These are phyloP conservation scores for Ambrosiella cleistominuta DNA, from an alignment of 2,329 filamentous ascomycete genomes.

Conservation along the genomic window DNA sequence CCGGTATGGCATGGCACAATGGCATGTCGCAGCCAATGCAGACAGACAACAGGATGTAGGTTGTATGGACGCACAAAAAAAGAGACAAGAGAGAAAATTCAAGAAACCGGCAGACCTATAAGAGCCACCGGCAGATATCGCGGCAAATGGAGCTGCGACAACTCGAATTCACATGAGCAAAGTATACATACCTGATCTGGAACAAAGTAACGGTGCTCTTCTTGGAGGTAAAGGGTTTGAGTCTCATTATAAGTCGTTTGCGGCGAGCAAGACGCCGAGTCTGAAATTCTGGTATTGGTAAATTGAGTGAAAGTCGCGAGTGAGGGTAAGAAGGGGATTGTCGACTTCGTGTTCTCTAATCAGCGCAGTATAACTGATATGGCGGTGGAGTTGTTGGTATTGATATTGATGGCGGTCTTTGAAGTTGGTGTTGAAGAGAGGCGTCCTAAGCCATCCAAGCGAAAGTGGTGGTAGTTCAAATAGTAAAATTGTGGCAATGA, in stretches of 20 bases:
- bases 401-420: neutral
- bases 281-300: neutral
- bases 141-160: neutral
- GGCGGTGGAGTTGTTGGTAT: neutral
- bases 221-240: slow-evolving; percentile 13
- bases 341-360: neutral
- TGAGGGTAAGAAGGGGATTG: neutral
- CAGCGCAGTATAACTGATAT: neutral
- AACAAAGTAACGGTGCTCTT: slow-evolving; percentile 13
- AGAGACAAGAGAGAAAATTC: neutral
- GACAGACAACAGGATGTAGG: neutral
- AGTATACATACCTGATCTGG: slow-evolving; percentile 11
- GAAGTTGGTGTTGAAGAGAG: neutral
- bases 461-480: too few relatives aligned
- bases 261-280: neutral
- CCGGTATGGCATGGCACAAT: neutral
- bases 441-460: slow-evolving; percentile 2
- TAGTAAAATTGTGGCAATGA: neutral
- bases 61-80: neutral
- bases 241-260: slow-evolving; percentile 8
- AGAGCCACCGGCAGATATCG: neutral
- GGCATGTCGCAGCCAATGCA: neutral
- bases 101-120: neutral
- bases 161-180: neutral
- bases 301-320: neutral